Evolutionary conservation across 2,329 filamentous ascomycete genomes (phyloP), one percentile per base, ranked within the genome.

Genomic region (Microascus cirrosus): DNA sequence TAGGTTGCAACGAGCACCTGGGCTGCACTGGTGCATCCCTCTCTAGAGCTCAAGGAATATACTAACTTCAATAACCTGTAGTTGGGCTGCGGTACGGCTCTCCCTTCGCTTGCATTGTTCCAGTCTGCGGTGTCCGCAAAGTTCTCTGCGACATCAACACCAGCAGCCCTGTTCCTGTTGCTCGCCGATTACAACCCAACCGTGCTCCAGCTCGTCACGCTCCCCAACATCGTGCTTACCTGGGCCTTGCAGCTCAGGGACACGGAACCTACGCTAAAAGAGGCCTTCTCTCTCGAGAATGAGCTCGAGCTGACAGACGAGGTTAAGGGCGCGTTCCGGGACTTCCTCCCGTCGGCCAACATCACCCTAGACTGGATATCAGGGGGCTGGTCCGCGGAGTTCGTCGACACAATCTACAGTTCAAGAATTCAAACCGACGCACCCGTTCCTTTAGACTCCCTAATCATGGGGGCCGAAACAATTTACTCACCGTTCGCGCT

Each of bases 121-220:
- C 84, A 87, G 65, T 87, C 77, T 76, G 73, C 74, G 18, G 65
- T 72, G 63, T 69, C 72, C 53, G 70, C 42, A 68, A 18, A 61
- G 62, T 24, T 55, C 62, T 18, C 54, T 36, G 53, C 32, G 42
- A 60, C 53, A 34, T 45, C 8, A 42, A 50, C 53, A 53, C 61
- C 60, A 28, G 53, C 57, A 52, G 69, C 70, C 35, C 70, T 88
- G 32, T 77, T 80, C 57, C 79, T 93, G 62, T 81, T 84, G 20
- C 72, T 93, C 25, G 85, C 87, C 56, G 89, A 94, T 71, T 94
- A 92, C 73, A 94, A 94, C 66, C 83, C 84, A 42, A 81, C 84
- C 3, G 89, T 94, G 13, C 76, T 94, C 56, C 81, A 87, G 59
- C 81, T 93, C 15, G 88, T 92, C 61, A 93, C 89, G 1, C 69